phyloP scores from a whole-genome alignment of 257 asterid species.

The Euphrasia confusa region DNA sequence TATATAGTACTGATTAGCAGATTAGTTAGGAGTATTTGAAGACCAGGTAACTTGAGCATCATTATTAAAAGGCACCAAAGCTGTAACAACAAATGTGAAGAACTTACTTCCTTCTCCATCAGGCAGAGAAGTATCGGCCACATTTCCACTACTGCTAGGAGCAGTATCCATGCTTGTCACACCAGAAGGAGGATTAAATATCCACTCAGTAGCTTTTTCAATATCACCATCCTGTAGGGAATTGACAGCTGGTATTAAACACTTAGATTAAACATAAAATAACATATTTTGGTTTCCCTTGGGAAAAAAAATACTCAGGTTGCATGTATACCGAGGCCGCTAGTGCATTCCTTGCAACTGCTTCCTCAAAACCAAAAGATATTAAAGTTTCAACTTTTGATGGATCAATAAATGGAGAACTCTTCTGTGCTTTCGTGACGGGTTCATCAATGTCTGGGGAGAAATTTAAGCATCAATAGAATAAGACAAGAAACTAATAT shows the following conservation, averaged over 20 bases:
- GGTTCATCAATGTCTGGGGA: constrained; percentile 73
- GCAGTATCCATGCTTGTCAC: constrained; percentile 49
- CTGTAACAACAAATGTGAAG: constrained; percentile 14
- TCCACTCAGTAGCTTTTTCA: constrained; percentile 95
- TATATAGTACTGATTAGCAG: neutral
- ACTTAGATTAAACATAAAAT: neutral
- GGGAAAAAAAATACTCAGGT: constrained; percentile 11
- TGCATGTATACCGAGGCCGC: constrained; percentile 60
- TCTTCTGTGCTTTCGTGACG: constrained; percentile 39
- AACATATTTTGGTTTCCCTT: neutral
- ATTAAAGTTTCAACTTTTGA: constrained; percentile 64
- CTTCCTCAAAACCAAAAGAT: constrained; percentile 87
- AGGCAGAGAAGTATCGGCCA: constrained; percentile 53
- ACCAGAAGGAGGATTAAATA: constrained; percentile 62
- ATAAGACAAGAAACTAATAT: constrained; percentile 12
- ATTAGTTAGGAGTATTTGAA: neutral
- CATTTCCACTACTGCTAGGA: constrained; percentile 47
- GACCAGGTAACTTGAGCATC: constrained; percentile 7
- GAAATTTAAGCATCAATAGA: constrained; percentile 18
- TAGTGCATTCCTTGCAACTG: constrained; percentile 74
- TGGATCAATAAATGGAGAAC: constrained; percentile 51
- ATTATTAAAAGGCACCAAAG: constrained; percentile 7
- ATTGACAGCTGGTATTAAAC: constrained; percentile 11
- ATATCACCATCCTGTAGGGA: constrained; percentile 72
- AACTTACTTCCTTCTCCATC: constrained; percentile 97